Evolutionary conservation across 306 rosid species (phyloP), one percentile per base, ranked within the genome.

Genomic region (Luffa aegyptiaca): DNA sequence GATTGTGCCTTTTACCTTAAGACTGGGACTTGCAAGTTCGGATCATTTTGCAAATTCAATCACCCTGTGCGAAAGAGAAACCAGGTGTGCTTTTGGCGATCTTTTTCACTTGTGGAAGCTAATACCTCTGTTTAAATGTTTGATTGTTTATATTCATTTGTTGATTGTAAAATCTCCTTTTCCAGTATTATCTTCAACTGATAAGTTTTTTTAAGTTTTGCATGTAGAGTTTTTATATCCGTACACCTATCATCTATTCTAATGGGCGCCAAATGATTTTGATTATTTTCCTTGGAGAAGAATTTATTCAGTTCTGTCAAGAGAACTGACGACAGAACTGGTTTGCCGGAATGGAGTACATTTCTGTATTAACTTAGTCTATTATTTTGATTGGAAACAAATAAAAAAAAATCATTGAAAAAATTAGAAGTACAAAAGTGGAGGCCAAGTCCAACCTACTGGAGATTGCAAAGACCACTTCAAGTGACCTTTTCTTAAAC

Each of bases 1-100:
- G 99, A 93, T 81, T 96, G 99, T 79, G 64, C 96, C 6, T 96
- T 80, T 81, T 96, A 91, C 80, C 87, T 96, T 41, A 96, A 87
- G 86, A 96, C 97, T 48, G 94, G 99, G 77, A 80, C 66, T 81
- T 96, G 99, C 82, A 96, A 96, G 83, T 96, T 93, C 72, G 97
- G 97, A 78, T 84, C 88, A 80, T 84, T 89, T 77, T 93, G 99
- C 96, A 96, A 85, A 83, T 96, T 93, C 77, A 96, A 96, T 79
- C 99, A 96, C 76, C 99, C 98, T 13, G 80, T 86, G 58, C 77
- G 86, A 80, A 88, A 87, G 89, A 91, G 86, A 82, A 77, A 42
- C 61, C 97, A 87, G 97, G 97, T 91, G 63, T 31, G 64, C 12
- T 37, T 51, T 36, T 62, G 36, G 42, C 7, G 74, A 61, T 78